phyloP scores from a whole-genome alignment of 805 yeast species.

The Wickerhamiella sorbophila region DNA sequence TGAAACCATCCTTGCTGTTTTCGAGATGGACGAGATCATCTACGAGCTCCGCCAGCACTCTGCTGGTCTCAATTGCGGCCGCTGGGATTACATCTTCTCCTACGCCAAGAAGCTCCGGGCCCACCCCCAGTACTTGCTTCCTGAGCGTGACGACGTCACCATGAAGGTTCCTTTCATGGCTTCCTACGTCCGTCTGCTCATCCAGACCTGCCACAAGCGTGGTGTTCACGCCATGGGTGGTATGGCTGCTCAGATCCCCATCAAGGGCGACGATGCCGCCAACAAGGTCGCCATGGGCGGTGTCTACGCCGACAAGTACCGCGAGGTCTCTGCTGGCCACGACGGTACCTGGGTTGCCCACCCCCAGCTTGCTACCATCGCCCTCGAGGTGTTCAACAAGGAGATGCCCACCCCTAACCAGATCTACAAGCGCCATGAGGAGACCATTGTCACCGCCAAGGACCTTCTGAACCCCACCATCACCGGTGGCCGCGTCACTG shows the following conservation, averaged over 20 bases:
- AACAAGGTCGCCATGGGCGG: slow-evolving; percentile 53
- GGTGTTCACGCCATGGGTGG: slow-evolving; percentile 70
- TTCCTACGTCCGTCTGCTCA: slow-evolving; percentile 47
- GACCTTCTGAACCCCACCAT: slow-evolving; percentile 49
- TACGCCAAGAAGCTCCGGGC: slow-evolving; percentile 51
- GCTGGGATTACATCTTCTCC: slow-evolving; percentile 67
- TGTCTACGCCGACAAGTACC: slow-evolving; percentile 50
- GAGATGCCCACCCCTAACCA: slow-evolving; percentile 67
- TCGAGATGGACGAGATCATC: slow-evolving; percentile 68
- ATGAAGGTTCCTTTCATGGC: slow-evolving; percentile 60
- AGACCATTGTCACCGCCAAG: slow-evolving; percentile 38
- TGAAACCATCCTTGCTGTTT: slow-evolving; percentile 59
- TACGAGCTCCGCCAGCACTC: slow-evolving; percentile 59
- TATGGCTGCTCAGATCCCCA: slow-evolving; percentile 68
- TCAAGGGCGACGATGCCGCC: slow-evolving; percentile 47
- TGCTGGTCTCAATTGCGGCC: slow-evolving; percentile 61
- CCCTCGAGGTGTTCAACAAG: slow-evolving; percentile 54
- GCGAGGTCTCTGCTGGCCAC: slow-evolving; percentile 55
- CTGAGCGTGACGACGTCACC: slow-evolving; percentile 56
- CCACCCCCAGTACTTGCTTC: slow-evolving; percentile 47
- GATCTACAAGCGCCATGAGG: slow-evolving; percentile 39
- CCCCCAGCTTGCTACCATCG: slow-evolving; percentile 54
- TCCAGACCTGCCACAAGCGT: slow-evolving; percentile 55
- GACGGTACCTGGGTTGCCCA: slow-evolving; percentile 73
- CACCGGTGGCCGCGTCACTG: slow-evolving; percentile 45